Conservation (phyloP, 371 early-diverging fungal genomes). For the Nematocida displodere region DNA sequence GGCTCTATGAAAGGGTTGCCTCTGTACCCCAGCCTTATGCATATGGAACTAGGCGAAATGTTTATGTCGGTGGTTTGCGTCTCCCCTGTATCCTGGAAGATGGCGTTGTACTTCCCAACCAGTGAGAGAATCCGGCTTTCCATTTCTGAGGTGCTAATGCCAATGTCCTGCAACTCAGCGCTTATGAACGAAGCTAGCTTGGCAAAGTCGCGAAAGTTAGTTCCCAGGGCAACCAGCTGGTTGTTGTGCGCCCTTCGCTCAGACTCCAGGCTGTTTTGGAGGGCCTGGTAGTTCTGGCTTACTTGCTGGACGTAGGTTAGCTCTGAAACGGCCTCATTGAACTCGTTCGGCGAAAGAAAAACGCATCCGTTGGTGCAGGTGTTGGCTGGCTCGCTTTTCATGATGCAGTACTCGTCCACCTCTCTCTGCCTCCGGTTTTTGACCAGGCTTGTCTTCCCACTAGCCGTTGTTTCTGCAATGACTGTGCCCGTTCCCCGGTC, state of each 20-base stretch:
- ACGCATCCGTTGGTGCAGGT: background rate
- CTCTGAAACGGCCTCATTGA: constrained; percentile 21
- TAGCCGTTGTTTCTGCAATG: background rate
- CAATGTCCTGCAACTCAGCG: constrained; percentile 10
- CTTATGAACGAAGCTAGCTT: background rate
- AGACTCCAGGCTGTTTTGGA: background rate
- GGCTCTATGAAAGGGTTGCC: background rate
- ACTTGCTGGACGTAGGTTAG: constrained; percentile 18
- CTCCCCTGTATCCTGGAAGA: background rate
- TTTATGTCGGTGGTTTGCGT: background rate
- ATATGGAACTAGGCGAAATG: background rate
- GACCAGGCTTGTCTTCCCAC: background rate
- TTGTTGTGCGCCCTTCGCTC: background rate
- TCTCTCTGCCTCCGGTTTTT: background rate
- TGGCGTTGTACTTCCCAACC: constrained; percentile 8
- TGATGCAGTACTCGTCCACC: constrained; percentile 39
- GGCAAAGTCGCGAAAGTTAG: constrained; percentile 3
- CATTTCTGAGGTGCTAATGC: constrained; percentile 3
- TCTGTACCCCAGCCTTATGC: constrained; percentile 14
- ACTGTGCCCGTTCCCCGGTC: background rate
- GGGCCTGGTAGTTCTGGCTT: constrained; percentile 16
- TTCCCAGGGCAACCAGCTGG: constrained; percentile 6
- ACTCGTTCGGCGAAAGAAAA: constrained; percentile 9
- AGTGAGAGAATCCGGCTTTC: background rate
- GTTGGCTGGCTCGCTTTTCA: background rate